Evolutionary conservation across 331 rosid species (phyloP), one percentile per base, ranked within the genome.

Genomic region (Malus hybrid): DNA sequence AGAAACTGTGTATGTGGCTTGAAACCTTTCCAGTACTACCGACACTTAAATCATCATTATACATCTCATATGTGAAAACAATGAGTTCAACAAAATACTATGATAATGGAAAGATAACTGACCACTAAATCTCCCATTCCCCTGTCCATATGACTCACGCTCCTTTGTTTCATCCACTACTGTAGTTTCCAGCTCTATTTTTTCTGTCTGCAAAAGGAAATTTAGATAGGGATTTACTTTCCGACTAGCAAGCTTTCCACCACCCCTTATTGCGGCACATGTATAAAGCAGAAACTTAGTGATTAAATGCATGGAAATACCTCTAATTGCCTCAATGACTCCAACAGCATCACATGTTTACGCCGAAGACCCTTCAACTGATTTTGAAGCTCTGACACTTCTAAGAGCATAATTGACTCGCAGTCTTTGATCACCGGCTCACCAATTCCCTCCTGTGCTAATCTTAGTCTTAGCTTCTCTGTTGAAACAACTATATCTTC

Each of bases 101-200:
- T 39, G 65, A 73, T 42, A 8, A 73, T 29, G 74, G 76, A 81
- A 84, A 69, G 54, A 83, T 22, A 67, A 85, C 97, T 83, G 78
- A 95, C 99, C 99, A 67, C 97, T 95, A 79, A 88, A 89, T 79
- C 99, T 86, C 84, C 99, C 74, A 82, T 92, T 83, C 75, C 92
- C 98, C 84, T 91, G 96, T 80, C 89, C 90, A 54, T 86, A 95
- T 75, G 97, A 90, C 73, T 95, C 97, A 2, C 97, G 97, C 73
- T 92, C 99, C 89, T 95, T 95, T 62, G 99, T 95, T 90, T 95
- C 99, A 77, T 95, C 99, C 70, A 95, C 96, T 32, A 95, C 99
- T 74, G 97, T 92, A 72, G 99, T 78, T 92, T 95, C 99, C 88
- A 95, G 80, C 91, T 95, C 97, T 82, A 95, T 92, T 87, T 95